Base-by-base conservation (phyloP, 2,329 filamentous ascomycete genomes). In the Fusarium xyrophilum region DNA sequence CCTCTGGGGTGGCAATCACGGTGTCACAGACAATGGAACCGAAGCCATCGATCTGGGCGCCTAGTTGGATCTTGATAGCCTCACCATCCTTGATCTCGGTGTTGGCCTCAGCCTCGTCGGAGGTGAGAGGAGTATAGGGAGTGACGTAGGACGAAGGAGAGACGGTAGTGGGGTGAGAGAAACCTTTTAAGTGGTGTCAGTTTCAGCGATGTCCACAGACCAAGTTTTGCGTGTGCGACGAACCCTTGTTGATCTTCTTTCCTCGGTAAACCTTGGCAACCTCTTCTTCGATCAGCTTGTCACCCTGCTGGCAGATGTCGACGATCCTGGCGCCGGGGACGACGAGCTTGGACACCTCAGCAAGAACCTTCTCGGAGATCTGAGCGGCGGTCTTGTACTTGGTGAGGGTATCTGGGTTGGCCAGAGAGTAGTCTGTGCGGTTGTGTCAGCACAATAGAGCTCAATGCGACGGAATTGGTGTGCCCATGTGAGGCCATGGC, bases 311-410 rank as follows among this genome's bases (percentile, higher is more conserved):
- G 85, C 96, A 99, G 81, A 99, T 88, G 75, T 93, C 90, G 75
- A 98, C 87, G 76, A 98, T 93, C 86, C 97, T 97, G 81, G 91
- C 92, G 74, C 93, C 95, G 69, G 95, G 91, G 65, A 92, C 86
- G 79, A 93, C 88, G 68, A 90, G 84, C 79, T 87, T 84, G 63
- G 86, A 84, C 71, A 99, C 95, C 74, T 91, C 91, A 75, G 93
- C 93, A 73, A 99, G 89, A 74, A 97, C 95, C 85, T 95, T 97
- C 81, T 97, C 93, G 53, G 95, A 96, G 82, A 99, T 98, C 79
- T 92, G 87, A 69, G 92, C 95, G 60, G 96, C 96, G 72, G 92
- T 94, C 90, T 97, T 98, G 88, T 98, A 98, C 87, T 98, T 99
- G 83, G 96, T 98, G 76, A 99, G 88, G 76, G 93, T 97, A 80